These are phyloP conservation scores for Wallacemonas sp. DNA, from an alignment of 208 protist species.

Conservation along the genomic window DNA sequence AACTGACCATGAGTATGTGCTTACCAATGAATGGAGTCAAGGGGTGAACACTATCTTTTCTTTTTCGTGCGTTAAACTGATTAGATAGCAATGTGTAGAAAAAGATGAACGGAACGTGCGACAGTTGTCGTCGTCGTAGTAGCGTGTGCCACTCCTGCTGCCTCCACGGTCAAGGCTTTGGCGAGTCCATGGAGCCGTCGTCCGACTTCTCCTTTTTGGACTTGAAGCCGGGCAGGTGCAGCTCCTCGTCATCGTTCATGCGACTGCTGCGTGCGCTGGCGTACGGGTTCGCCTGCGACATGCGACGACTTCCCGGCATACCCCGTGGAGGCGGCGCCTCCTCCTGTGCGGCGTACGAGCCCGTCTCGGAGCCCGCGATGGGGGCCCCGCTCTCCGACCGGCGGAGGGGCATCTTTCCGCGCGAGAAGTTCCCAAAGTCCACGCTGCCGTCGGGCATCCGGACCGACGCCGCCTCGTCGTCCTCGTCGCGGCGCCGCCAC, in stretches of 20 bases:
- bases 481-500: slow-evolving; percentile 35
- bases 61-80: too few species aligned
- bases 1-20: too few species aligned
- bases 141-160: too few species aligned
- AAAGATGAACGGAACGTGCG: too few species aligned
- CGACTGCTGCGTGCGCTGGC: background rate
- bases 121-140: too few species aligned
- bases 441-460: background rate
- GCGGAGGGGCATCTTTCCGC: background rate
- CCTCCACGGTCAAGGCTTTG: background rate
- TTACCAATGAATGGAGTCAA: too few species aligned
- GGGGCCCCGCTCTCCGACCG: background rate
- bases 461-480: background rate
- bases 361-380: background rate
- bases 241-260: slow-evolving; percentile 29
- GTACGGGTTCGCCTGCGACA: slow-evolving; percentile 1
- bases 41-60: too few species aligned
- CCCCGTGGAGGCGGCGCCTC: slow-evolving; percentile 2
- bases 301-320: slow-evolving; percentile 29
- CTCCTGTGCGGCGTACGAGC: background rate
- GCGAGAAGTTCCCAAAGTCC: background rate
- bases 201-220: background rate
- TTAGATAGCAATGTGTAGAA: too few species aligned
- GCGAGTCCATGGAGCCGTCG: background rate
- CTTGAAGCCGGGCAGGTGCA: slow-evolving; percentile 39